Base-by-base conservation (phyloP, 768 basidiomycete species). In the Porphyrellus cyaneotinctus region DNA sequence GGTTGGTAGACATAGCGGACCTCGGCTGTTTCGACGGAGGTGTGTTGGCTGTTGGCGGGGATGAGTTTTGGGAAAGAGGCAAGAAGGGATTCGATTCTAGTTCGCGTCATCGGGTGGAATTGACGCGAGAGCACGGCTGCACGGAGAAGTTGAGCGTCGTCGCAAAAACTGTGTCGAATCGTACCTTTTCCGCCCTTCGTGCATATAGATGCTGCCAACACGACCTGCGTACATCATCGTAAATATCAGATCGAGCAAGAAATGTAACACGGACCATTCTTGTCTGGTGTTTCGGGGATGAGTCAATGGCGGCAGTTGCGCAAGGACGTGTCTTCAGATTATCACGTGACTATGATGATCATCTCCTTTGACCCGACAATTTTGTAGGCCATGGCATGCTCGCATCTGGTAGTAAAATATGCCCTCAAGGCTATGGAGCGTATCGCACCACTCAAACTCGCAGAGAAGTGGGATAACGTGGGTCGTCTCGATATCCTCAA, bases 51-150 rank as follows among this genome's bases (percentile, higher is more conserved):
- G 64, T 91, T 91, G 48, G 89, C 82, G 4, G 95, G 94, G 59
- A 99, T 97, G 61, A 98, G 84, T 70, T 97, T 97, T 2, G 95
- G 93, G 78, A 98, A 99, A 2, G 94, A 95, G 10, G 95, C 87
- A 38, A 99, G 85, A 30, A 99, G 85, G 39, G 92, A 91, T 72
- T 98, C 95, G 63, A 99, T 93, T 49, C 95, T 81, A 1, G 92
- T 83, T 50, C 91, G 82, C 18, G 92, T 82, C 83, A 99, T 89
- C 59, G 91, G 91, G 56, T 92, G 83, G 68, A 98, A 98, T 64
- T 97, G 95, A 56, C 97, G 88, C 57, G 95, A 97, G 58, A 98
- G 84, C 20, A 99, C 88, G 60, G 93, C 95, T 97, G 53, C 0
- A 52, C 9, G 17, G 15, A 33, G 23, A 15, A 3, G 23, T 12